Conservation (phyloP, 495 filamentous ascomycete species). For the Talaromyces liani region DNA sequence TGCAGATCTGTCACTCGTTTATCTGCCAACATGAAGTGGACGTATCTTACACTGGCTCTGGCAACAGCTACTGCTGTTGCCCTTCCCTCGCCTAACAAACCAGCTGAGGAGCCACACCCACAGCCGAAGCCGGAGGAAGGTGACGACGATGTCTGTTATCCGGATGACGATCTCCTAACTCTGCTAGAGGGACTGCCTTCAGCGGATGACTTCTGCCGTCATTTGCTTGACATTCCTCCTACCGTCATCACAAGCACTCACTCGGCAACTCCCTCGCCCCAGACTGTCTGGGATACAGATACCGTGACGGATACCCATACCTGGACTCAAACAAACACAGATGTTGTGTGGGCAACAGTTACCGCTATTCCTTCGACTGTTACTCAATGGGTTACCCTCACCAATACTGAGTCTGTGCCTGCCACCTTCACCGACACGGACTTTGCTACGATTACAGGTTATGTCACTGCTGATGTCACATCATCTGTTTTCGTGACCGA, state of each 20-base stretch:
- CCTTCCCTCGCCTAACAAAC: neutral
- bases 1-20: neutral
- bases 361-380: neutral
- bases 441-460: neutral
- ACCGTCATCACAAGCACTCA: neutral
- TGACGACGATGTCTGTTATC: neutral
- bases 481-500: neutral
- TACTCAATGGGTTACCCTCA: neutral
- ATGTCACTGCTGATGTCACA: neutral
- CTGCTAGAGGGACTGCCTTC: neutral
- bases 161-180: neutral
- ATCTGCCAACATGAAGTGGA: neutral
- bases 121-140: neutral
- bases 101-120: neutral
- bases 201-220: neutral
- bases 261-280: neutral
- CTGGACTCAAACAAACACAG: neutral
- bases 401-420: neutral
- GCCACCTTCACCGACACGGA: neutral
- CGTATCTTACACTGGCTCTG: neutral
- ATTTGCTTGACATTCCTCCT: neutral
- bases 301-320: neutral
- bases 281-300: neutral
- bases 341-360: neutral
- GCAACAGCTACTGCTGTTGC: neutral